Base-by-base conservation (phyloP, 139 green algal species). In the Micractinium sp. region DNA sequence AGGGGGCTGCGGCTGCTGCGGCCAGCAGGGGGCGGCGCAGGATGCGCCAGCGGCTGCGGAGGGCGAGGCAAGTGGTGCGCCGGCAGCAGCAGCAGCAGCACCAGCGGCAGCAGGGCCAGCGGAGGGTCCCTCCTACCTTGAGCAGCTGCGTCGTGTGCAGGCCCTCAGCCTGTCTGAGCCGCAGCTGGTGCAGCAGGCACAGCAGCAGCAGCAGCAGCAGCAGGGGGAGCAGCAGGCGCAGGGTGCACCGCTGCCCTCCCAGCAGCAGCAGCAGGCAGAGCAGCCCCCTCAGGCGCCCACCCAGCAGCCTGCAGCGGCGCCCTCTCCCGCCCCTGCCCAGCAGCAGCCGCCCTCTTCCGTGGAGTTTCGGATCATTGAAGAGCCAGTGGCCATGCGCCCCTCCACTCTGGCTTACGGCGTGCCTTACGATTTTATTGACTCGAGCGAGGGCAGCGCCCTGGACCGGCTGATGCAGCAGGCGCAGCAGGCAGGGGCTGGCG, bases 391-490 rank as follows among this genome's bases (percentile, higher is more conserved):
- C 25, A 79, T 95, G 73, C 84, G 88, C 23, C 93, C 93, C 20
- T 63, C 81, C 56, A 85, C 63, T 15, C 67, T 82, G n/a, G 86
- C 89, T 20, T 95, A 94, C 53, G 93, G 91, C 0, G 89, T 95
- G 67, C 93, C 93, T 35, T 95, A 84, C 77, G 93, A 95, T 63
- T 89, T 95, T 77, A 89, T 93, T 19, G 93, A 95, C 79, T 80
- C n/a, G 20, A 85, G 75, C 27, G 85, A 91, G 35, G 91, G 88
- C 19, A 88, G 85, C 38, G 91, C 92, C 4, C 61, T 94, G 60
- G 60, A 78, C 31, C 67, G 75, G 71, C 79, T 93, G n/a, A 60
- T 93, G 90, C 39, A 78, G n/a, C 84, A 92, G 78, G 27, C 61
- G 78, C 66, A 87, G 27, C 63, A 47, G 35, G 75, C 56, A 20